Conservation (phyloP, 371 early-diverging fungal species). For the Mortierella sp. region DNA sequence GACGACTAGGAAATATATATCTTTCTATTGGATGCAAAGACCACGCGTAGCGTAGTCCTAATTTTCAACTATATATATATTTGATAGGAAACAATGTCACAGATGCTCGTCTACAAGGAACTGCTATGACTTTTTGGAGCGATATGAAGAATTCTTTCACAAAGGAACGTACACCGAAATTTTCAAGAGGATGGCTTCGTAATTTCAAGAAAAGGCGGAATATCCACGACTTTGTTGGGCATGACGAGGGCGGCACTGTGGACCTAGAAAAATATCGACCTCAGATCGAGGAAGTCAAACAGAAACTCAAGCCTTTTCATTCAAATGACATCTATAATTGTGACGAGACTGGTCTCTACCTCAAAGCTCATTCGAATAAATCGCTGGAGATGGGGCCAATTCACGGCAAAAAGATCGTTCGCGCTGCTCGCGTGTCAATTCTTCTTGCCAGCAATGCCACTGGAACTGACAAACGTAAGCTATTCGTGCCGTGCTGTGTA, state of each 20-base stretch:
- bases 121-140: too few relatives aligned
- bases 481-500: conserved; percentile 9
- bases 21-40: background rate
- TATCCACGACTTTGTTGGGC: background rate
- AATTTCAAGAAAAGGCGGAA: background rate
- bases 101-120: background rate
- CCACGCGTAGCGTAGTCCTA: background rate
- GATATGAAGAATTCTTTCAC: too few relatives aligned
- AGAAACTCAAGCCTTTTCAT: background rate
- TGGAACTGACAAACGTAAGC: conserved; percentile 6
- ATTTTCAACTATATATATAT: background rate
- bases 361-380: conserved; percentile 1
- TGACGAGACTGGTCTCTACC: conserved; percentile 11
- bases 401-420: background rate
- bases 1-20: background rate
- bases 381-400: background rate
- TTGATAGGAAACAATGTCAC: background rate
- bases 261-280: background rate
- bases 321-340: conserved; percentile 8
- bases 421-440: conserved; percentile 4
- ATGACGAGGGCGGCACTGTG: conserved; percentile 7
- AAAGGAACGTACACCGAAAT: too few relatives aligned
- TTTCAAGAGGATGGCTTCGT: background rate
- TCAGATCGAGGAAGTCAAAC: background rate
- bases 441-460: conserved; percentile 5